A percentile compares a stretch with the other conserved stretches of the same genome.
Conservation (phyloP, 192 early-diverging fungal species). For the Pilaira anomala region DNA sequence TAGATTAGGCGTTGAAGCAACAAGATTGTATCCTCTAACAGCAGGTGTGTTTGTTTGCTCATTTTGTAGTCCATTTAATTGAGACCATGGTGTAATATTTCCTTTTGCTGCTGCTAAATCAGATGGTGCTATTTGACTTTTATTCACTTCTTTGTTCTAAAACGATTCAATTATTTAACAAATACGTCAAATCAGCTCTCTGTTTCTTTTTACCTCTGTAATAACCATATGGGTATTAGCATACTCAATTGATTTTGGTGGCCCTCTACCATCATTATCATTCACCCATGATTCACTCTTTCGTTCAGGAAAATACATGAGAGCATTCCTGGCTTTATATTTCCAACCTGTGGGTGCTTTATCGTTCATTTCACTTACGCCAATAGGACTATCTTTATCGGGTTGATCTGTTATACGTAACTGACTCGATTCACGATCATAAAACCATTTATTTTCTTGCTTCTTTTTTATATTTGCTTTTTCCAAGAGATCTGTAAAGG, state of each 20-base stretch:
- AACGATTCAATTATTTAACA: too few relatives aligned
- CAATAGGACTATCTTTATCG: constrained; percentile 23
- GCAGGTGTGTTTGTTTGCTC: not conserved
- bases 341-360: constrained; percentile 44
- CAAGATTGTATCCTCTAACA: constrained; percentile 56
- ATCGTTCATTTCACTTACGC: constrained; percentile 21
- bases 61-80: constrained; percentile 6
- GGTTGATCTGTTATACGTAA: constrained; percentile 25
- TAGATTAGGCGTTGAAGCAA: constrained; percentile 65
- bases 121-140: constrained; percentile 1
- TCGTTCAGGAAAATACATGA: constrained; percentile 73
- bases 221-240: constrained; percentile 53
- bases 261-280: constrained; percentile 36
- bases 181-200: too few relatives aligned
- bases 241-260: constrained; percentile 63
- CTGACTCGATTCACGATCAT: constrained; percentile 55
- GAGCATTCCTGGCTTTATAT: constrained; percentile 61
- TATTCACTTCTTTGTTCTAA: too few relatives aligned
- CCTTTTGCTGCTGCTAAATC: constrained; percentile 16
- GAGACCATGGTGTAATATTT: constrained; percentile 20
- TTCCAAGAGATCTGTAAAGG: constrained; percentile 63
- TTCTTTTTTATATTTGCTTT: constrained; percentile 55
- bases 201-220: too few relatives aligned
- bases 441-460: constrained; percentile 65
- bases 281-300: constrained; percentile 40